Evolutionary conservation across 2,329 filamentous ascomycete species (phyloP).

Genomic region (Penicillium vulpinum): DNA sequence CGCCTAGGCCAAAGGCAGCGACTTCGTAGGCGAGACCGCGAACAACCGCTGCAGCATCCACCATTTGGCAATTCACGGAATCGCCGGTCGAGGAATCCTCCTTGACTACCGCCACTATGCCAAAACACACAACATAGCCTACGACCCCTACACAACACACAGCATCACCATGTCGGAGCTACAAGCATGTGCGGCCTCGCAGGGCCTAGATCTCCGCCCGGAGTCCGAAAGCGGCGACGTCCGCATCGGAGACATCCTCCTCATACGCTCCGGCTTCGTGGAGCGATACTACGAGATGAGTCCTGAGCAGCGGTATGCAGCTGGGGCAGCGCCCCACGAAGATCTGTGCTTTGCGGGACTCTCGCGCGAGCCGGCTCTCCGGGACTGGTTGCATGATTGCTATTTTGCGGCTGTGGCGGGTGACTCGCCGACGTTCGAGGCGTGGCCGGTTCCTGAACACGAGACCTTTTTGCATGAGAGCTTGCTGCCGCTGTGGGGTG

Average conservation of each 20-base stretch:
- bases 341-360: constrained; percentile 52
- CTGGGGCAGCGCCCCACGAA: constrained; percentile 38
- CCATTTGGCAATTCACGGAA: constrained; percentile 44
- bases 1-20: constrained; percentile 34
- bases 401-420: constrained; percentile 67
- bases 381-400: constrained; percentile 68
- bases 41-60: constrained; percentile 46
- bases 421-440: constrained; percentile 65
- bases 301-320: constrained; percentile 33
- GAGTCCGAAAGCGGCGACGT: constrained; percentile 56
- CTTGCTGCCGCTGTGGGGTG: constrained; percentile 46
- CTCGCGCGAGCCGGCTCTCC: constrained; percentile 55
- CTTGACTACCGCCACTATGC: constrained; percentile 50
- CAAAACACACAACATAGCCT: constrained; percentile 51
- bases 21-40: constrained; percentile 35
- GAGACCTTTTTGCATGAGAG: constrained; percentile 45
- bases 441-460: constrained; percentile 52
- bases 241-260: constrained; percentile 63
- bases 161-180: constrained; percentile 58
- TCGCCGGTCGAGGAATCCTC: constrained; percentile 45
- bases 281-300: constrained; percentile 56
- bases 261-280: constrained; percentile 65
- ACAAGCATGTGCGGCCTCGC: constrained; percentile 57
- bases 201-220: constrained; percentile 63
- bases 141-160: constrained; percentile 55